phyloP scores from a whole-genome alignment of 805 yeast species.

The Wickerhamiella slavikovae region DNA sequence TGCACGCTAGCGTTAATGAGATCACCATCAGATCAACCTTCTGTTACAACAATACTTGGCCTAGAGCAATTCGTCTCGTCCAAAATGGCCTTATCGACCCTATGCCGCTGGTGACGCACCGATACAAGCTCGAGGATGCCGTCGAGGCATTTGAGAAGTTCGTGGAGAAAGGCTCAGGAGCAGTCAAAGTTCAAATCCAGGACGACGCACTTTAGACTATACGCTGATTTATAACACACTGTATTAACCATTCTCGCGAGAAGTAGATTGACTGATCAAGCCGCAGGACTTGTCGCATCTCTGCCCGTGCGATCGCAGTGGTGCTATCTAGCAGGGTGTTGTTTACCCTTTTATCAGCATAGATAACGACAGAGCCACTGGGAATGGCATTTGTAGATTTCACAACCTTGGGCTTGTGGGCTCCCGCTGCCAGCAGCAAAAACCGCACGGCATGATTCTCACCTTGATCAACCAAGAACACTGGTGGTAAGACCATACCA shows the following conservation, averaged over 20 bases:
- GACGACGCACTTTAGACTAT: slow-evolving; percentile 17
- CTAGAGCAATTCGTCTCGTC: slow-evolving; percentile 30
- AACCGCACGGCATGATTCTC: not conserved
- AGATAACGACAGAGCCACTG: slow-evolving; percentile 9
- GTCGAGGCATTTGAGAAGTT: slow-evolving; percentile 24
- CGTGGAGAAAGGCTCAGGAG: slow-evolving; percentile 24
- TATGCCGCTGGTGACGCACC: slow-evolving; percentile 29
- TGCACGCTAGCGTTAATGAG: slow-evolving; percentile 33
- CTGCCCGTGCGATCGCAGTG: slow-evolving; percentile 3
- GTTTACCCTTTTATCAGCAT: slow-evolving; percentile 1
- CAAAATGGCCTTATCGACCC: slow-evolving; percentile 25
- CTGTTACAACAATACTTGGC: slow-evolving; percentile 38
- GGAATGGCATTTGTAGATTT: slow-evolving; percentile 3
- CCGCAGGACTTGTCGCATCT: slow-evolving; percentile 5
- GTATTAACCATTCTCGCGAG: slow-evolving; percentile 15
- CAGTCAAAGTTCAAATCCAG: slow-evolving; percentile 28
- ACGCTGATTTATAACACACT: slow-evolving; percentile 15
- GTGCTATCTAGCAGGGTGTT: slow-evolving; percentile 1
- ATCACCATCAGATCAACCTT: slow-evolving; percentile 30
- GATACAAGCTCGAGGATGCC: slow-evolving; percentile 27
- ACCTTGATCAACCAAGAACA: slow-evolving; percentile 7
- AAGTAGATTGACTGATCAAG: slow-evolving; percentile 6
- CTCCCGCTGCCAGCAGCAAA: slow-evolving; percentile 5
- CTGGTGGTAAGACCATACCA: slow-evolving; percentile 6
- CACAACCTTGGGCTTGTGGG: slow-evolving; percentile 5